Conservation (phyloP, 768 basidiomycete genomes). For the Daedaleopsis nitida region DNA sequence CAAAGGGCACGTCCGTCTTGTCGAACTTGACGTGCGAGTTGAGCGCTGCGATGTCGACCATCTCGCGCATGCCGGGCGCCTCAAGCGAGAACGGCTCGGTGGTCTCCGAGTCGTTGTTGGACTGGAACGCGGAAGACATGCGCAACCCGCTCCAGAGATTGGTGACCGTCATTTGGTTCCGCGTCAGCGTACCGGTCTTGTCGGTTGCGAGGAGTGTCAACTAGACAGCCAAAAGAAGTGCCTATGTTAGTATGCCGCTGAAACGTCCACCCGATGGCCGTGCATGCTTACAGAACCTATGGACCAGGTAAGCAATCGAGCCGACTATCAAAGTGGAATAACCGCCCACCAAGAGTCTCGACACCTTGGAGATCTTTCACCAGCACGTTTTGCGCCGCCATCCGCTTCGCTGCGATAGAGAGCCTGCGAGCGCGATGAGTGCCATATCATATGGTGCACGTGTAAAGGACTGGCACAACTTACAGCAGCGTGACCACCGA, state of each 20-base stretch:
- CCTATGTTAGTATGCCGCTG: constrained; percentile 10
- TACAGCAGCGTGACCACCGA: constrained; percentile 65
- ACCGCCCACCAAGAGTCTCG: constrained; percentile 56
- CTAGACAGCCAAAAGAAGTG: constrained; percentile 28
- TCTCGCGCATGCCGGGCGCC: constrained; percentile 62
- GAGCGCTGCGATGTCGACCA: constrained; percentile 63
- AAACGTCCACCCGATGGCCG: not conserved
- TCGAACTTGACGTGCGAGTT: constrained; percentile 76
- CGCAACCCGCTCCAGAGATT: constrained; percentile 65
- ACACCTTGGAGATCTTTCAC: constrained; percentile 76
- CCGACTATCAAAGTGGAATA: not conserved
- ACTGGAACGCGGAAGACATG: constrained; percentile 72
- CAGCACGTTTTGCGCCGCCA: constrained; percentile 72
- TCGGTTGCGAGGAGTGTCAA: constrained; percentile 69
- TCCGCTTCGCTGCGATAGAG: constrained; percentile 70
- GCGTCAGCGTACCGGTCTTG: constrained; percentile 70
- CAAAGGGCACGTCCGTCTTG: constrained; percentile 61
- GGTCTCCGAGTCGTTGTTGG: constrained; percentile 65
- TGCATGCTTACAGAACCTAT: constrained; percentile 25
- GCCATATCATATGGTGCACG: not conserved
- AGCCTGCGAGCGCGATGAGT: constrained; percentile 30
- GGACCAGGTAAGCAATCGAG: not conserved
- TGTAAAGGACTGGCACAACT: constrained; percentile 9
- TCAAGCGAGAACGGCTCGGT: constrained; percentile 52
- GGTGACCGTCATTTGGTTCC: constrained; percentile 76